Evolutionary conservation across 2,329 filamentous ascomycete species (phyloP).

Genomic region (Fusarium sacchari): DNA sequence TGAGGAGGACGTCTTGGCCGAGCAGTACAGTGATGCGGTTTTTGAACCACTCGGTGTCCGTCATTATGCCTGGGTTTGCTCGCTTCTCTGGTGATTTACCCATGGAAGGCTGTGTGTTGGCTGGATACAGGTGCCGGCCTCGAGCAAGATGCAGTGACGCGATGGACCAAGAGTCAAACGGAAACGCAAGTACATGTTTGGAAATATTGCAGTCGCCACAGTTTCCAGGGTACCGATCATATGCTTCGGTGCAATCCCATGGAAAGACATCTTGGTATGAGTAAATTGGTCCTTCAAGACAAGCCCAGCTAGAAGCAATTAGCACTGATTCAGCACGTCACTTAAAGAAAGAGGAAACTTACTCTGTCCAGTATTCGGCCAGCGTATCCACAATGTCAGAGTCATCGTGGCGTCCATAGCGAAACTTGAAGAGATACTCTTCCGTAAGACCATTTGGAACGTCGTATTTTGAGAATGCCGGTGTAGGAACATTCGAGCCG

Average conservation of each 20-base stretch:
- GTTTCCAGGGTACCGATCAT: constrained; percentile 46
- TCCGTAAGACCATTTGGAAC: constrained; percentile 53
- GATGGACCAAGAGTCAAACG: constrained; percentile 56
- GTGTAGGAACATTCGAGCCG: constrained; percentile 33
- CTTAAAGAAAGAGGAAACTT: no score
- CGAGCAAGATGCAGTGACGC: constrained; percentile 50
- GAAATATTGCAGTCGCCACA: constrained; percentile 54
- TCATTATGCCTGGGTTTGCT: constrained; percentile 19
- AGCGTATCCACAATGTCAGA: constrained; percentile 54
- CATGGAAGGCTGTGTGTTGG: rapidly evolving
- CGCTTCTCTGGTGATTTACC: neutral
- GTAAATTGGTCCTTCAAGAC: constrained; percentile 51
- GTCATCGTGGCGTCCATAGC: constrained; percentile 51
- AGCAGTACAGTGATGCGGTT: constrained; percentile 48
- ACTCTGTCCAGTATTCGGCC: constrained; percentile 58
- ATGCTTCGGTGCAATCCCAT: constrained; percentile 59
- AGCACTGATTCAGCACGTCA: no score
- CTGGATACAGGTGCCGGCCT: constrained; percentile 47
- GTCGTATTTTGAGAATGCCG: constrained; percentile 45
- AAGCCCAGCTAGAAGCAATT: no score
- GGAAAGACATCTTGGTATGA: constrained; percentile 54
- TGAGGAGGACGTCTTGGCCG: constrained; percentile 45
- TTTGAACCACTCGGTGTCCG: constrained; percentile 45
- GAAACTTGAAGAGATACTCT: constrained; percentile 53
- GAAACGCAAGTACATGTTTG: constrained; percentile 56